These are phyloP conservation scores for Chiua virens DNA, from an alignment of 768 basidiomycete genomes.

Conservation along the genomic window DNA sequence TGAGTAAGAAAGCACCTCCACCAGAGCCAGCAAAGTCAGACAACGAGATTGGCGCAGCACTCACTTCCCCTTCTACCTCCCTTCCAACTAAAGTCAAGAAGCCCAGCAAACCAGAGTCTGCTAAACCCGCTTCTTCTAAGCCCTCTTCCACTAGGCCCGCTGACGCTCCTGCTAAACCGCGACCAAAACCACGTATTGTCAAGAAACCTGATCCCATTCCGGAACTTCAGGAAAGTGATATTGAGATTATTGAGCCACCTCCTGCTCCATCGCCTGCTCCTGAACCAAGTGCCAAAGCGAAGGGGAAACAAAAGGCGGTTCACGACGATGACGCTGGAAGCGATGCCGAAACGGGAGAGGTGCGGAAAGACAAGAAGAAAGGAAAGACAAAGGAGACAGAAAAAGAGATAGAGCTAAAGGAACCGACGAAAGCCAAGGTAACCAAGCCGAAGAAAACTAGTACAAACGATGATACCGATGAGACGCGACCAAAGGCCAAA, in stretches of 20 bases:
- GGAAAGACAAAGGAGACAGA: slow-evolving; percentile 17
- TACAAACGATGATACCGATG: slow-evolving; percentile 16
- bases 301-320: slow-evolving; percentile 41
- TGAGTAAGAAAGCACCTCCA: slow-evolving; percentile 9
- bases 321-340: slow-evolving; percentile 17
- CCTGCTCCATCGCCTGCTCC: slow-evolving; percentile 16
- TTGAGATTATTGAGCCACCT: slow-evolving; percentile 25
- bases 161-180: slow-evolving; percentile 22
- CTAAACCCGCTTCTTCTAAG: slow-evolving; percentile 21
- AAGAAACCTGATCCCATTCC: slow-evolving; percentile 16
- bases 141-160: slow-evolving; percentile 16
- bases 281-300: slow-evolving; percentile 28
- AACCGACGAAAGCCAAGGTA: slow-evolving; percentile 30
- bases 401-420: slow-evolving; percentile 23
- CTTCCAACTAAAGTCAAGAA: slow-evolving; percentile 16
- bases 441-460: slow-evolving; percentile 24
- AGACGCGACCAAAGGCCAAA: slow-evolving; percentile 16
- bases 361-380: slow-evolving; percentile 30
- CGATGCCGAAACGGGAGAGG: slow-evolving; percentile 21
- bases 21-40: slow-evolving; percentile 16
- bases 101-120: slow-evolving; percentile 10
- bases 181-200: slow-evolving; percentile 20
- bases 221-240: slow-evolving; percentile 30
- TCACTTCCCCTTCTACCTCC: slow-evolving; percentile 17
- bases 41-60: slow-evolving; percentile 23